phyloP scores from a whole-genome alignment of 1,139 yeast genomes.

The Suhomyces anneliseae region DNA sequence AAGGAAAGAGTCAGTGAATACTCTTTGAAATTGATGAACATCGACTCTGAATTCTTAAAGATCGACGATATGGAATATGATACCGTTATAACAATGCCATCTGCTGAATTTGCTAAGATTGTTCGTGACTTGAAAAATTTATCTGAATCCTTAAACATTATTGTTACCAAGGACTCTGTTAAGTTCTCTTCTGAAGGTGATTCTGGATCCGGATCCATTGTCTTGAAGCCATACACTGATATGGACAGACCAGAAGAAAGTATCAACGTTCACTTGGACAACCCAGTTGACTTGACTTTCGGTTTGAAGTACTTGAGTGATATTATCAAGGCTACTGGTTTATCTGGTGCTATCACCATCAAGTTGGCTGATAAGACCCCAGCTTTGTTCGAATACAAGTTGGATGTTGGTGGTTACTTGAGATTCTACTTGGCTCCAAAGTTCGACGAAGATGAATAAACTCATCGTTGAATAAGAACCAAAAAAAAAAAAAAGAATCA shows the following conservation, averaged over 20 bases:
- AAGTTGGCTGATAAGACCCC: constrained; percentile 92
- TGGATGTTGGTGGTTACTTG: constrained; percentile 85
- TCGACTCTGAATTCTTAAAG: constrained; percentile 90
- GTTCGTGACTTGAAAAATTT: constrained; percentile 85
- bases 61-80: constrained; percentile 94
- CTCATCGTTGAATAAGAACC: background rate
- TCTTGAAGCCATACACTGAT: constrained; percentile 81
- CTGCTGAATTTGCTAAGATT: constrained; percentile 83
- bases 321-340: constrained; percentile 86
- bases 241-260: constrained; percentile 77
- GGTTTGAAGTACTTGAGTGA: constrained; percentile 89
- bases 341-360: constrained; percentile 74
- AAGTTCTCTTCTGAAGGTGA: constrained; percentile 92
- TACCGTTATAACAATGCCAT: constrained; percentile 83
- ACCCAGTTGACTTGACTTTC: constrained; percentile 86
- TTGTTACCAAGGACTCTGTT: constrained; percentile 89
- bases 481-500: background rate
- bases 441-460: constrained; percentile 80
- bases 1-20: constrained; percentile 93
- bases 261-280: constrained; percentile 74
- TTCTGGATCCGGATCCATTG: constrained; percentile 83
- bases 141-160: constrained; percentile 82
- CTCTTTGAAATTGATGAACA: constrained; percentile 89
- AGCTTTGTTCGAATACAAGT: constrained; percentile 87
- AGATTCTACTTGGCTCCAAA: constrained; percentile 97